These are phyloP conservation scores for Starmerella gropengiesseri DNA, from an alignment of 805 yeast species.

Conservation along the genomic window DNA sequence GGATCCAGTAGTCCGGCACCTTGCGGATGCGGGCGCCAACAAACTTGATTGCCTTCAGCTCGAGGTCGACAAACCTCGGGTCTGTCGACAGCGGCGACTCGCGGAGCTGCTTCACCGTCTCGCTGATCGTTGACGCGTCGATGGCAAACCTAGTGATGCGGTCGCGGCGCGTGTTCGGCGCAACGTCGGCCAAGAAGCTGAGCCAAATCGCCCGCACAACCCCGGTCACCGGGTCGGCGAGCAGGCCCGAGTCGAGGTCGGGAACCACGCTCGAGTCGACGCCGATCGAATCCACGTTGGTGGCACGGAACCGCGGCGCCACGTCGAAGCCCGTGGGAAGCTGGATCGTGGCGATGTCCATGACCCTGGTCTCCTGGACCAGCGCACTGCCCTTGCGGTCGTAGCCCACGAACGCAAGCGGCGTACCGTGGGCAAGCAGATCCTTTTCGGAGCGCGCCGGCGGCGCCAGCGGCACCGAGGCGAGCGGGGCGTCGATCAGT, in stretches of 20 bases:
- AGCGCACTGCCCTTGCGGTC: constrained; percentile 59
- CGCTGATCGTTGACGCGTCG: constrained; percentile 55
- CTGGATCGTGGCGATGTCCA: constrained; percentile 63
- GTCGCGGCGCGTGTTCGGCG: constrained; percentile 45
- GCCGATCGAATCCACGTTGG: constrained; percentile 66
- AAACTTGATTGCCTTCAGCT: constrained; percentile 55
- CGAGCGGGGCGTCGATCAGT: constrained; percentile 58
- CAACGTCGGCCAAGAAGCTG: constrained; percentile 65
- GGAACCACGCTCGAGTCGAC: constrained; percentile 62
- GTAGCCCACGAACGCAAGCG: constrained; percentile 68
- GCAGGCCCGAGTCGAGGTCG: constrained; percentile 64
- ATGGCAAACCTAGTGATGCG: constrained; percentile 62
- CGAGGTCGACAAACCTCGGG: constrained; percentile 64
- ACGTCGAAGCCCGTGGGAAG: constrained; percentile 52
- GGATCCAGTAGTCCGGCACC: constrained; percentile 78
- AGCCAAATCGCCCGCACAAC: constrained; percentile 77
- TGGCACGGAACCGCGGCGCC: constrained; percentile 75
- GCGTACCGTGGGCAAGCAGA: constrained; percentile 57
- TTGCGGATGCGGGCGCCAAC: constrained; percentile 74
- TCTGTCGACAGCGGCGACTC: constrained; percentile 27
- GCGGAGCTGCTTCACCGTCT: constrained; percentile 46
- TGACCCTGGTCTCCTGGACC: constrained; percentile 62
- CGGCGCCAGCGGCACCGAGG: constrained; percentile 41
- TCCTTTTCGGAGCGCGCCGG: constrained; percentile 8
- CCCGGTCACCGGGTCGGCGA: constrained; percentile 62